phyloP scores from a whole-genome alignment of 192 early-diverging fungal genomes.

The Backusella liffmaniae region DNA sequence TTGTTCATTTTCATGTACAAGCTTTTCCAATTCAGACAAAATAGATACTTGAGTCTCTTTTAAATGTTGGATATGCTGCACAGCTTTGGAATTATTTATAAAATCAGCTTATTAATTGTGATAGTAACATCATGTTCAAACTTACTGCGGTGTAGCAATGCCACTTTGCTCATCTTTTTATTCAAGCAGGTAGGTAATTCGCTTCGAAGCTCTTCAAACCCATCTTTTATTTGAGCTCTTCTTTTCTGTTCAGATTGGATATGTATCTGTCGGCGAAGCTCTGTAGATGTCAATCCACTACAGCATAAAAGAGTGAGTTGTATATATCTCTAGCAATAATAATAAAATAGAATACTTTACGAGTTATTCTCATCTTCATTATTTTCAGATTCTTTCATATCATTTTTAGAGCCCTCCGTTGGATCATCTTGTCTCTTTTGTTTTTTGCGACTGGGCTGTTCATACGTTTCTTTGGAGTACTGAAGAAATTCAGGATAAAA shows the following conservation, averaged over 20 bases:
- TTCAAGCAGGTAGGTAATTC: slow-evolving; percentile 35
- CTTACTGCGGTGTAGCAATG: slow-evolving; percentile 39
- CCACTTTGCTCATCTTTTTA: slow-evolving; percentile 41
- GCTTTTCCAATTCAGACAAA: slow-evolving; percentile 33
- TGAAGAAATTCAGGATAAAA: slow-evolving; percentile 38
- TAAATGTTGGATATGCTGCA: slow-evolving; percentile 45
- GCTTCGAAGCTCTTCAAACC: slow-evolving; percentile 38
- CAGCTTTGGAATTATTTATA: slow-evolving; percentile 19
- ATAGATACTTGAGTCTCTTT: slow-evolving; percentile 42
- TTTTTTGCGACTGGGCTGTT: slow-evolving; percentile 22
- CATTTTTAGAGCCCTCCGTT: background rate
- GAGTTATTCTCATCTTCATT: slow-evolving; percentile 13
- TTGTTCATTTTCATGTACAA: slow-evolving; percentile 40
- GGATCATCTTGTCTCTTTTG: background rate
- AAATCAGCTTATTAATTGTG: background rate
- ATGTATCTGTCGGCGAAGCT: slow-evolving; percentile 39
- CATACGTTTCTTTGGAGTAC: slow-evolving; percentile 35
- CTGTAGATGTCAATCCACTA: slow-evolving; percentile 18
- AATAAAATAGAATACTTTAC: background rate
- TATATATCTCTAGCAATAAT: too few species aligned
- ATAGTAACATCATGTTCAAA: background rate
- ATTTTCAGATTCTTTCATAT: background rate
- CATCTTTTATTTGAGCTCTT: slow-evolving; percentile 40
- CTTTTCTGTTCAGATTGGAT: slow-evolving; percentile 42
- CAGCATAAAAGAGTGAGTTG: background rate